Base-by-base conservation (phyloP, 2,329 filamentous ascomycete species). In the Paraphoma chrysanthemicola region DNA sequence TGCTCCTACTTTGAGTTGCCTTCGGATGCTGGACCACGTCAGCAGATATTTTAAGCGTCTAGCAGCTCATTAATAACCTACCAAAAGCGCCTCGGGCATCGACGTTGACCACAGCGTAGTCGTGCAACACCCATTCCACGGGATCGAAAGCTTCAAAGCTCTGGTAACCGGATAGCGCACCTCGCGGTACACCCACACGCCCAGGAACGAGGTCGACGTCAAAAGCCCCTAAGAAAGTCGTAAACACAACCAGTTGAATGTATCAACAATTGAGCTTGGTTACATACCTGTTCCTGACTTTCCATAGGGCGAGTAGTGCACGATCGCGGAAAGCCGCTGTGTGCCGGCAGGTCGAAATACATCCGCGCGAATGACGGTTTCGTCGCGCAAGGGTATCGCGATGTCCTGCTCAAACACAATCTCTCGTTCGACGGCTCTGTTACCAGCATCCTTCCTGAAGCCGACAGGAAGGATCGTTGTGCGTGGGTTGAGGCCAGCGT, bases 91-190 rank as follows among this genome's bases (percentile, higher is more conserved):
- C 71, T 17, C 70, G 54, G 14, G 66, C 51, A 51, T 76, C 72
- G 4, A 70, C 63, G 23, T 70, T 69, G 38, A 77, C 64, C 2
- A 77, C 56, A 0, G 72, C 71, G 48, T 73, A 77, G 11, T 70
- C 71, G 41, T 67, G 60, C n/a, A 59, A 49, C 18, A 63, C 66
- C 63, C 67, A 77, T 51, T 70, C 67, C 2, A 64, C 67, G 1
- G 79, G 79, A 59, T 81, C 79, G 0, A 73, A 73, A 0, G 70
- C 78, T 57, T 80, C 79, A 50, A 80, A 80, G 12, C 77, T 78
- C 52, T 80, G 76, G 57, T 56, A 53, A 17, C 57, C 60, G 31
- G 33, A 36, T 36, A 36, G 33, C 14, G 33, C 33, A 14, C 33
- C 14, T 10, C 33, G 33, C 33, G 33, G 33, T 10, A 36, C 14